phyloP scores from a whole-genome alignment of 139 green algal genomes.

The Pleodorina starrii region DNA sequence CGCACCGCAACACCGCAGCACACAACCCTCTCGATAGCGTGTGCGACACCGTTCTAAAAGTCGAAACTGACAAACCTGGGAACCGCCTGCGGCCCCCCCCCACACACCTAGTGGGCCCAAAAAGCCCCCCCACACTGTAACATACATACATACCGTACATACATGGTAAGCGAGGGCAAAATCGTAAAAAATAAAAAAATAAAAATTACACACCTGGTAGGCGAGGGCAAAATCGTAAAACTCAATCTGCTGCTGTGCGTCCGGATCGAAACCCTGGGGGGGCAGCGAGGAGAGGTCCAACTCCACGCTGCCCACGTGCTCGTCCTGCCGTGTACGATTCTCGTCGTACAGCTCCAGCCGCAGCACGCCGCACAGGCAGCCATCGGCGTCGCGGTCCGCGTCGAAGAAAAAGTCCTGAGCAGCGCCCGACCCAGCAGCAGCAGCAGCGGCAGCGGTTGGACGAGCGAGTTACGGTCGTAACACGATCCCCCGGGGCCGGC shows the following conservation, averaged over 20 bases:
- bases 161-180: neutral
- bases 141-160: too few relatives aligned
- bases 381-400: neutral
- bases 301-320: conserved; percentile 2
- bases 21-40: too few relatives aligned
- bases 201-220: neutral
- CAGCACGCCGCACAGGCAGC: neutral
- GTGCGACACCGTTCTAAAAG: too few relatives aligned
- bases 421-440: neutral
- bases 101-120: too few relatives aligned
- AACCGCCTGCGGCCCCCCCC: too few relatives aligned
- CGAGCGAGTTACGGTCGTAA: too few relatives aligned
- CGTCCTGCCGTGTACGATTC: neutral
- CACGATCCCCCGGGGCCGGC: too few relatives aligned
- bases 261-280: neutral
- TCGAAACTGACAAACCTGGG: too few relatives aligned
- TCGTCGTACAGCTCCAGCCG: conserved; percentile 32
- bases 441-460: too few relatives aligned
- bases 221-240: neutral
- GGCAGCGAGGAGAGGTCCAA: conserved; percentile 17
- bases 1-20: too few relatives aligned
- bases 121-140: too few relatives aligned
- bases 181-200: too few relatives aligned
- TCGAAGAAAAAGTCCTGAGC: conserved; percentile 40
- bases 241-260: neutral